Conservation (phyloP, 1,139 yeast genomes). For the Zygoascus sp. region DNA sequence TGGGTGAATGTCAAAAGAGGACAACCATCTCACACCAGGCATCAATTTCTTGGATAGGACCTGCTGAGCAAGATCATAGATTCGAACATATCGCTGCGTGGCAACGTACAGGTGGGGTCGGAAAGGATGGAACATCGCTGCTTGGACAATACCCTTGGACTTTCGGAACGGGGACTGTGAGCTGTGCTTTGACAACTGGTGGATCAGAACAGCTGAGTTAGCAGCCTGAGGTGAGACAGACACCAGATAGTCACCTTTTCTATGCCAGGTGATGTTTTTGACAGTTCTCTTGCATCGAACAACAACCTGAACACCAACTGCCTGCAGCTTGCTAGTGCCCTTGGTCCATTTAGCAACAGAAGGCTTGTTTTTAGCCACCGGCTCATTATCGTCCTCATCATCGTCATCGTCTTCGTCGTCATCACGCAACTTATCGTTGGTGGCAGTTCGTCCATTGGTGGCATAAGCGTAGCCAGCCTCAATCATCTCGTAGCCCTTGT, state of each 20-base stretch:
- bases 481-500: slow-evolving; percentile 68
- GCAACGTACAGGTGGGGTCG: slow-evolving; percentile 92
- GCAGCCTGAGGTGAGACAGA: slow-evolving; percentile 89
- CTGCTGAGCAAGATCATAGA: slow-evolving; percentile 88
- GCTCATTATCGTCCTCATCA: slow-evolving; percentile 30
- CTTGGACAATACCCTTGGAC: slow-evolving; percentile 91
- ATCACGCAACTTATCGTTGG: slow-evolving; percentile 24
- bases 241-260: slow-evolving; percentile 95
- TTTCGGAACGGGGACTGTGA: slow-evolving; percentile 97
- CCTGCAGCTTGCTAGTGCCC: slow-evolving; percentile 60
- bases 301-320: slow-evolving; percentile 69
- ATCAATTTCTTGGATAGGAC: slow-evolving; percentile 71
- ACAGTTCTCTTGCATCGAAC: slow-evolving; percentile 66
- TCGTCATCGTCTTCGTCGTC: slow-evolving; percentile 30
- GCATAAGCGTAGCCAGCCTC: slow-evolving; percentile 94
- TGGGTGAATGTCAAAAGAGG: slow-evolving; percentile 90
- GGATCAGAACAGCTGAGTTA: slow-evolving; percentile 84
- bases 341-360: slow-evolving; percentile 80
- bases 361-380: slow-evolving; percentile 40
- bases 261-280: slow-evolving; percentile 89
- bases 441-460: slow-evolving; percentile 46
- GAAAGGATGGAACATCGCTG: slow-evolving; percentile 95
- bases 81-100: slow-evolving; percentile 85
- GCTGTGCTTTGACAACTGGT: slow-evolving; percentile 88
- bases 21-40: slow-evolving; percentile 96